These are phyloP conservation scores for Hanseniaspora occidentalis DNA, from an alignment of 805 yeast species.

Conservation along the genomic window DNA sequence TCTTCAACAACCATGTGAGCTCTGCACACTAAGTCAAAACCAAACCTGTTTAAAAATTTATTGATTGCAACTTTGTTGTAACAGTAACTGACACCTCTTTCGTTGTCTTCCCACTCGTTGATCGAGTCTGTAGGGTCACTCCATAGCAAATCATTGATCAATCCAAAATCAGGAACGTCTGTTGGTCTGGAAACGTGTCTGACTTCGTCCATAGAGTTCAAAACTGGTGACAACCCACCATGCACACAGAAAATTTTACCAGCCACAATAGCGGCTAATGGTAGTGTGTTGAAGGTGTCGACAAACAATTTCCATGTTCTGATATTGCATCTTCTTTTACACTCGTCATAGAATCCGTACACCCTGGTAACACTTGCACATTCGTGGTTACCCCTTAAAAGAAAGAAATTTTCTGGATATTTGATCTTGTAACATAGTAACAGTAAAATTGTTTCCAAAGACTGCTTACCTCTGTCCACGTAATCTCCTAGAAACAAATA, in stretches of 20 bases:
- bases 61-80: conserved; percentile 61
- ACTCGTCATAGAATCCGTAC: conserved; percentile 95
- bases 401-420: conserved; percentile 89
- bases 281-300: conserved; percentile 90
- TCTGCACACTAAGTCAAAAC: conserved; percentile 63
- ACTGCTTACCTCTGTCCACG: conserved; percentile 95
- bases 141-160: conserved; percentile 70
- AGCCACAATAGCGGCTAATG: conserved; percentile 90
- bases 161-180: conserved; percentile 70
- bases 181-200: conserved; percentile 64
- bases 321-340: conserved; percentile 81
- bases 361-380: conserved; percentile 94
- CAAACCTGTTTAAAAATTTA: conserved; percentile 49
- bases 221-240: conserved; percentile 71
- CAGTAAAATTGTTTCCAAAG: conserved; percentile 80
- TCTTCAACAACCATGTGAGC: conserved; percentile 89
- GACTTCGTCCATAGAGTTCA: conserved; percentile 49
- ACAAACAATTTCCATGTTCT: conserved; percentile 90
- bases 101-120: conserved; percentile 61
- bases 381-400: conserved; percentile 93
- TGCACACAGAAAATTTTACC: conserved; percentile 86
- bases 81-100: conserved; percentile 71
- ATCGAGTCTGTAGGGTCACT: conserved; percentile 57
- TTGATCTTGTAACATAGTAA: conserved; percentile 88
- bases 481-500: conserved; percentile 91